Evolutionary conservation across 2,329 filamentous ascomycete species (phyloP).

Genomic region (Seiridium cupressi): DNA sequence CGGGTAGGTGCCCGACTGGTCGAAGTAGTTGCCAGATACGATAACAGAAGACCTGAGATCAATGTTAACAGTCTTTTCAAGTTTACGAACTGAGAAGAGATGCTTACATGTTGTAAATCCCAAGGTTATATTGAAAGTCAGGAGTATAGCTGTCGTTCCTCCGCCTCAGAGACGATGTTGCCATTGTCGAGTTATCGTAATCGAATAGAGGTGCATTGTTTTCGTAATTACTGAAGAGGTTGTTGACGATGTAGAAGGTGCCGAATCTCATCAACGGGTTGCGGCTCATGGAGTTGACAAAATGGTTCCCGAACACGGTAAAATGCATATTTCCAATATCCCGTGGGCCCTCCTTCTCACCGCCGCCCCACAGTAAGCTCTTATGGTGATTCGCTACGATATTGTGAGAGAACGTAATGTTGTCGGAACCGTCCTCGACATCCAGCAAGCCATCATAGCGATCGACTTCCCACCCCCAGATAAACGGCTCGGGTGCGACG

Average conservation of each 20-base stretch:
- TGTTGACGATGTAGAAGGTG: conserved; percentile 17
- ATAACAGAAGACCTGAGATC: conserved; percentile 15
- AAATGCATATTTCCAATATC: conserved; percentile 18
- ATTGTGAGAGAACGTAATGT: conserved; percentile 19
- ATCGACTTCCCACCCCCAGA: conserved; percentile 18
- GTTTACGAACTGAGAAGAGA: background rate
- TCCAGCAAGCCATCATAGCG: conserved; percentile 18
- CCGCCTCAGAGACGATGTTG: background rate
- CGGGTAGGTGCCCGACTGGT: conserved; percentile 12
- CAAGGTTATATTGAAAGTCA: conserved; percentile 17
- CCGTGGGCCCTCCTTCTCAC: conserved; percentile 16
- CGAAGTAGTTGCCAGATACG: conserved; percentile 17
- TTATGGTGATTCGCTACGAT: conserved; percentile 19
- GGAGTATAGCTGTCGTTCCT: conserved; percentile 11
- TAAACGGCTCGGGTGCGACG: conserved; percentile 12
- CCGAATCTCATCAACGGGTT: conserved; percentile 20
- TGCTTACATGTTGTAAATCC: conserved; percentile 18
- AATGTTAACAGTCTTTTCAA: background rate
- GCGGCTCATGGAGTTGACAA: conserved; percentile 15
- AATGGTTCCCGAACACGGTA: conserved; percentile 17
- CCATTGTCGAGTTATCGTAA: background rate
- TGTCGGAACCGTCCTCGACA: conserved; percentile 18
- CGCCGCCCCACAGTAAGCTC: conserved; percentile 19
- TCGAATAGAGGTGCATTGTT: conserved; percentile 12
- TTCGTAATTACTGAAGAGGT: conserved; percentile 16